Evolutionary conservation across 2,329 filamentous ascomycete species (phyloP), one percentile per base, ranked within the genome.

Genomic region (Achaetomium macrosporum): DNA sequence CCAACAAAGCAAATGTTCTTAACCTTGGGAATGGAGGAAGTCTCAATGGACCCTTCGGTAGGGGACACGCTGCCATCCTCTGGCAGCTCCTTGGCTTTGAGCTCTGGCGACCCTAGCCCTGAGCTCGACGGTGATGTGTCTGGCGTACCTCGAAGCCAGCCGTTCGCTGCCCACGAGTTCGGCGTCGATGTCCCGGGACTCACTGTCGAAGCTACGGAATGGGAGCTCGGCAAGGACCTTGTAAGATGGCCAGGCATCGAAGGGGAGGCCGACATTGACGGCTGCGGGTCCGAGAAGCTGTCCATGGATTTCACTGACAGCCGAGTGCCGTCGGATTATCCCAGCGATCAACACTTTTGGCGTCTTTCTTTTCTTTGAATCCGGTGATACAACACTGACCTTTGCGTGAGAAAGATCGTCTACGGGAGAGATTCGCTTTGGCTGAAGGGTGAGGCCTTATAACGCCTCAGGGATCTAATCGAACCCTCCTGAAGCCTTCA

Each of bases 1-100:
- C 79, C 79, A 37, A 82, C 72, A 50, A 76, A 80, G 62, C 78
- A 81, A 47, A 82, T 72, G 47, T 70, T 76, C 53, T 64, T 62
- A 16, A 64, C 64, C 3, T 36, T 36, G 9, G 46, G n/a, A 1
- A 31, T 17, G 10, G 40, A 40, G 13, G 43, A n/a, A 1, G 6
- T 10, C 5, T 44, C 39, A 5, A 47, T 20, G 13, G 56, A 39
- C 15, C 31, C 55, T 0, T 49, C 47, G 2, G 53, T 44, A 9
- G 53, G 45, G 20, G 55, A 55, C n/a, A 46, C 19, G 8, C 36
- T 47, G 25, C 31, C 45, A 36, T 54, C 51, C 11, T 56, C 50
- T 5, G 30, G 12, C 11, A 51, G 33, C n/a, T 20, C 29, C n/a
- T 52, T 53, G 6, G 51, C 36, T 51, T 61, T 62, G 42, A 58